phyloP scores from a whole-genome alignment of 768 basidiomycete genomes.

The Mycena latifolia region DNA sequence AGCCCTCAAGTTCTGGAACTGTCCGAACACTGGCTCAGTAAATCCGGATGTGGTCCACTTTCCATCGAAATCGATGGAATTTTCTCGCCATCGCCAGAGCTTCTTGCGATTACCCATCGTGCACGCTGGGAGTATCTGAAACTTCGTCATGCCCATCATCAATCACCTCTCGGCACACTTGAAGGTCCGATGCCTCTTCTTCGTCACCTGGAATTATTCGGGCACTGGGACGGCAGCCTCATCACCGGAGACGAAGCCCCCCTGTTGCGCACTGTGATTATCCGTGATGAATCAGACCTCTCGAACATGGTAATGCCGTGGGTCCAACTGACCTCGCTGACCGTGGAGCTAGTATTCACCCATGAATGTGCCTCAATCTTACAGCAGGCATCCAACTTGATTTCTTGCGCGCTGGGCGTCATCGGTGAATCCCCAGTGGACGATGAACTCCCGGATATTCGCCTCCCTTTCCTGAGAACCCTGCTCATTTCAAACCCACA shows the following conservation, averaged over 20 bases:
- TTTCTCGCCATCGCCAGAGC: constrained; percentile 9
- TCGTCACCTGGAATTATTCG: constrained; percentile 5
- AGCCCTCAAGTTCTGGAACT: constrained; percentile 3
- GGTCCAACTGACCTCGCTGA: constrained; percentile 20
- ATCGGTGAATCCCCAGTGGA: constrained; percentile 11
- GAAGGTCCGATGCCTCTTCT: constrained; percentile 21
- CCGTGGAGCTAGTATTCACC: background rate
- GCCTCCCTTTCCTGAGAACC: constrained; percentile 14
- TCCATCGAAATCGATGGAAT: constrained; percentile 15
- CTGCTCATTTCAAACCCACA: constrained; percentile 17
- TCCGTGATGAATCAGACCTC: constrained; percentile 6
- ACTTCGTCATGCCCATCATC: constrained; percentile 1
- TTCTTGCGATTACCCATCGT: constrained; percentile 14
- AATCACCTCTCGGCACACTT: constrained; percentile 11
- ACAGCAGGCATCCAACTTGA: constrained; percentile 8
- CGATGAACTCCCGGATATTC: constrained; percentile 11
- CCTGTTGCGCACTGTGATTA: constrained; percentile 10
- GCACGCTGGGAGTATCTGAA: constrained; percentile 17
- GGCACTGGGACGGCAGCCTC: constrained; percentile 1
- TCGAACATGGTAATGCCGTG: constrained; percentile 12
- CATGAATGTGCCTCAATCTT: constrained; percentile 12
- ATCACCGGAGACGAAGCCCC: constrained; percentile 10
- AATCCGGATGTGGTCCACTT: constrained; percentile 14
- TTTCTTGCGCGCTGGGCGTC: constrained; percentile 7
- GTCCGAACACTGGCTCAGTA: constrained; percentile 13